Evolutionary conservation across 2,329 filamentous ascomycete species (phyloP).

Genomic region (Ceratocystis alfenasii): DNA sequence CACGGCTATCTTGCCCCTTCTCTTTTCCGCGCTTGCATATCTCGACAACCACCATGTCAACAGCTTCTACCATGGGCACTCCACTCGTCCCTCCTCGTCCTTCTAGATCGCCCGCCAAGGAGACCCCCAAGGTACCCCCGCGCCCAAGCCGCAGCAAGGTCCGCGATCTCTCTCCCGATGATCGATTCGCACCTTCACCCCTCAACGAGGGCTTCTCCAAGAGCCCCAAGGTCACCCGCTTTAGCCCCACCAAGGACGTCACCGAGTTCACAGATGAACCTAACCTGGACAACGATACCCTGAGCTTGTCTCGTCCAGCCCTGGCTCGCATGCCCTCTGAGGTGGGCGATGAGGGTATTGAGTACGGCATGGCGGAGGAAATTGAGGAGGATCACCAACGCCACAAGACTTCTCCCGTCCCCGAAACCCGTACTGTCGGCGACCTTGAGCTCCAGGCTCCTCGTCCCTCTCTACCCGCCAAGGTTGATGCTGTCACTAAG

Average conservation of each 20-base stretch:
- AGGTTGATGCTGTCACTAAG: constrained; percentile 68
- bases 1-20: constrained; percentile 22
- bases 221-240: constrained; percentile 32
- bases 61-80: constrained; percentile 37
- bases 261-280: constrained; percentile 15
- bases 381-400: constrained; percentile 31
- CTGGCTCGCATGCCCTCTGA: constrained; percentile 68
- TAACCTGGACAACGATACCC: constrained; percentile 26
- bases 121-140: constrained; percentile 59
- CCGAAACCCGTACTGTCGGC: constrained; percentile 66
- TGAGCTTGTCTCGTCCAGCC: constrained; percentile 47
- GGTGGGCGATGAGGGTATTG: constrained; percentile 77
- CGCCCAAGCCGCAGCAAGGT: constrained; percentile 60
- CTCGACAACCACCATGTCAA: constrained; percentile 33
- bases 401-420: constrained; percentile 36
- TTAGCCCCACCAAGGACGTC: constrained; percentile 31
- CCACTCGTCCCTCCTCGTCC: constrained; percentile 49
- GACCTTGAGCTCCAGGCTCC: constrained; percentile 78
- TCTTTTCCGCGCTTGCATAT: constrained; percentile 22
- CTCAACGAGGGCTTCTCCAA: constrained; percentile 59
- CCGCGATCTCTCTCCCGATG: constrained; percentile 65
- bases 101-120: constrained; percentile 31
- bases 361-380: constrained; percentile 59
- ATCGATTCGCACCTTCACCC: constrained; percentile 74
- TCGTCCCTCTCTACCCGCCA: constrained; percentile 67